Base-by-base conservation (phyloP, 192 early-diverging fungal species). In the Hyaloraphidium curvatum region DNA sequence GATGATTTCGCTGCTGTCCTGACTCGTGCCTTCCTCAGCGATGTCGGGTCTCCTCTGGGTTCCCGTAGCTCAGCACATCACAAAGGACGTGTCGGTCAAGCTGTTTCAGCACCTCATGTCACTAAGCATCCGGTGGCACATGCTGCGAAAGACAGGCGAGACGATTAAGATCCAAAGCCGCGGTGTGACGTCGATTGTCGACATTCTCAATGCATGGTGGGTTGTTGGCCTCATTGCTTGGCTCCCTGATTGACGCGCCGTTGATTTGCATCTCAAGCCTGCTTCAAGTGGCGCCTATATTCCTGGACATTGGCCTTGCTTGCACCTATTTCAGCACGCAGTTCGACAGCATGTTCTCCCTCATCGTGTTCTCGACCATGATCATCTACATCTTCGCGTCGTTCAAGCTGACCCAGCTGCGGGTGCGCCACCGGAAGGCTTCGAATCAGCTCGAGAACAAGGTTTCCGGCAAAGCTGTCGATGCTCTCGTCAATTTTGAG, bases 401-500 rank as follows among this genome's bases (percentile, higher is more conserved):
- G 90, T 70, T 81, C 28, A 71, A 80, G 30, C 68, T 76, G 61
- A 82, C 84, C 67, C 79, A 93, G 25, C 81, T 81, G 41, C 70
- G 89, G 41, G 92, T 94, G 73, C 97, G 97, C 61, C 68, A 76
- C 22, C 91, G 93, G n/a, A n/a, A n/a, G n/a, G n/a, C n/a, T n/a
- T n/a, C n/a, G n/a, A n/a, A n/a, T n/a, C n/a, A n/a, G n/a, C n/a
- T 90, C 16, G 95, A 99, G 58, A 99, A 97, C 62, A 64, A 82
- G 62, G 95, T 91, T 2, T 91, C 95, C 0, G 81, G 87, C 3
- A 77, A 80, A 2, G 89, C 91, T 2, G 87, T 91, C 0, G 95
- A 99, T 59, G 89, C 93, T 22, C 70, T 99, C 35, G 76, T 99
- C 53, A 99, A 99, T 56, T 92, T 87, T 62, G 95, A 99, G 66